Percentiles rank a stretch among this genome's conserved stretches.
phyloP scores from a whole-genome alignment of 805 yeast genomes.

The Tetrapisispora namnaoensis region DNA sequence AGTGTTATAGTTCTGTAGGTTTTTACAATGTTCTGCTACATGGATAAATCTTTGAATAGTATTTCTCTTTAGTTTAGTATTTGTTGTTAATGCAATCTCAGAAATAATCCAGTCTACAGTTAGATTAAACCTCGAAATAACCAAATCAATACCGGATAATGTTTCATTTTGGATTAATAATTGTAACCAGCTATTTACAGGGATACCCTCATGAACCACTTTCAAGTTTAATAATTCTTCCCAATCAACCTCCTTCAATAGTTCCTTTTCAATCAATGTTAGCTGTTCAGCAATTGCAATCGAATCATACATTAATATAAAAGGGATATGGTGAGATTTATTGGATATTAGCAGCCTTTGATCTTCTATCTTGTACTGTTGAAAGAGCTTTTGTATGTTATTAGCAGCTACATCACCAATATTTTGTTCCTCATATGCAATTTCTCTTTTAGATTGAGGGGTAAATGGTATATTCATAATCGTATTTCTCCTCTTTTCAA shows the following conservation, averaged over 20 bases:
- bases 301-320: slow-evolving; percentile 65
- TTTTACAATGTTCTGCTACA: slow-evolving; percentile 64
- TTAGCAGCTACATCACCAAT: slow-evolving; percentile 5
- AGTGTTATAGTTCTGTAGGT: slow-evolving; percentile 74
- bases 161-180: slow-evolving; percentile 49
- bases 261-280: slow-evolving; percentile 79
- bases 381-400: slow-evolving; percentile 18
- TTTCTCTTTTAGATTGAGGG: slow-evolving; percentile 13
- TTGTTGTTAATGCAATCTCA: slow-evolving; percentile 65
- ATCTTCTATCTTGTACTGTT: slow-evolving; percentile 21
- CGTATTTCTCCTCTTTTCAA: slow-evolving; percentile 33
- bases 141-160: slow-evolving; percentile 69
- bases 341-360: slow-evolving; percentile 19
- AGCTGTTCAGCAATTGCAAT: slow-evolving; percentile 64
- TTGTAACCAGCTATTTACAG: slow-evolving; percentile 77
- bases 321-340: slow-evolving; percentile 61
- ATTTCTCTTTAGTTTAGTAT: slow-evolving; percentile 48
- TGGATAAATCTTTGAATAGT: slow-evolving; percentile 82
- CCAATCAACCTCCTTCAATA: slow-evolving; percentile 84
- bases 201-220: slow-evolving; percentile 58
- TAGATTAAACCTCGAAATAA: slow-evolving; percentile 76
- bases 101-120: slow-evolving; percentile 89
- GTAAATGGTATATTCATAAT: slow-evolving; percentile 29
- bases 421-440: slow-evolving; percentile 3
- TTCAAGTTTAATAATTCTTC: slow-evolving; percentile 68